These are phyloP conservation scores for Cercospora beticola DNA, from an alignment of 2,329 filamentous ascomycete species.

Conservation along the genomic window DNA sequence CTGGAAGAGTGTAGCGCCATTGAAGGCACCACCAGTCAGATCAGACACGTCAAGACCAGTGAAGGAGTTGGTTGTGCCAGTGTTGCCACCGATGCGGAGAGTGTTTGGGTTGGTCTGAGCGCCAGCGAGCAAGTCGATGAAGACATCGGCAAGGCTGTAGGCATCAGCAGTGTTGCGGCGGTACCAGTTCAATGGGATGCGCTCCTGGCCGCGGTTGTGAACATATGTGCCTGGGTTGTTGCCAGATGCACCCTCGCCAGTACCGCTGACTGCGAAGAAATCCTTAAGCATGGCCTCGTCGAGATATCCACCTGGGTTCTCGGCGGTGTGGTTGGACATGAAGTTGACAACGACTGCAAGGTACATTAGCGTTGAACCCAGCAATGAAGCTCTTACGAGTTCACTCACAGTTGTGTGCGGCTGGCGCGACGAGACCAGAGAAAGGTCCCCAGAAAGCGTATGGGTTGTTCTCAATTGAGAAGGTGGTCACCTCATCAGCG, in stretches of 20 bases:
- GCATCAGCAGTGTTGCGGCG: constrained; percentile 15
- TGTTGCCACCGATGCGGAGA: constrained; percentile 40
- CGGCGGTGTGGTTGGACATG: constrained; percentile 33
- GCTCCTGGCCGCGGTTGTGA: constrained; percentile 29
- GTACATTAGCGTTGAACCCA: background rate
- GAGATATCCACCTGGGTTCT: constrained; percentile 27
- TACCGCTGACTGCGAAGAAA: constrained; percentile 31
- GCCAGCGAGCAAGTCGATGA: constrained; percentile 17
- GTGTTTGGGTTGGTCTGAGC: constrained; percentile 29
- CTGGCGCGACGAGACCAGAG: constrained; percentile 27
- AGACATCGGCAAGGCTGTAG: constrained; percentile 21
- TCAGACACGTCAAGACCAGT: constrained; percentile 38
- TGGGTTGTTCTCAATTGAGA: constrained; percentile 35
- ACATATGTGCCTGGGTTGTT: constrained; percentile 28
- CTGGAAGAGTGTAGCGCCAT: constrained; percentile 27
- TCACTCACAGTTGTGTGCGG: constrained; percentile 24
- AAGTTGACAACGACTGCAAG: constrained; percentile 32
- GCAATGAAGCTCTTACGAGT: constrained; percentile 18
- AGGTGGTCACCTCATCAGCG: constrained; percentile 17
- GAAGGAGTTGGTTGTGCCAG: constrained; percentile 39
- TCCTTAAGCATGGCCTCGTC: constrained; percentile 25
- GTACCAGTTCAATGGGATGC: constrained; percentile 35
- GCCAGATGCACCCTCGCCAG: constrained; percentile 23
- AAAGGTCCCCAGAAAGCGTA: constrained; percentile 37
- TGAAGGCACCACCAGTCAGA: constrained; percentile 45